Conservation (phyloP, 2,329 filamentous ascomycete species). For the Dothideomycetidae sp. region DNA sequence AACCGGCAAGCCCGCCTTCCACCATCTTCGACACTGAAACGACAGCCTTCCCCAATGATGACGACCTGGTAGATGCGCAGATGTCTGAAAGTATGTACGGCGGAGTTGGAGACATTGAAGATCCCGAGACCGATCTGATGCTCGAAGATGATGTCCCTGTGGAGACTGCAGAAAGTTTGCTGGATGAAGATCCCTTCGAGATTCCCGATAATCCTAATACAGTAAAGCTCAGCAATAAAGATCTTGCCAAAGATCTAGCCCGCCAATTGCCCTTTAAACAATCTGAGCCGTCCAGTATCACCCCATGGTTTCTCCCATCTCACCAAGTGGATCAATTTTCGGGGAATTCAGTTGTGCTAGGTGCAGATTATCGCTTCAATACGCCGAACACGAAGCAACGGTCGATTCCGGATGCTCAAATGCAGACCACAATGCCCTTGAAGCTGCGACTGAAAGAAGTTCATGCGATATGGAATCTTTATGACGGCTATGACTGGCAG, state of each 20-base stretch:
- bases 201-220: slow-evolving; percentile 20
- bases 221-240: slow-evolving; percentile 19
- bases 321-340: slow-evolving; percentile 22
- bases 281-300: slow-evolving; percentile 14
- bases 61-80: slow-evolving; percentile 24
- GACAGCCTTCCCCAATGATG: slow-evolving; percentile 13
- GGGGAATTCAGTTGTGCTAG: slow-evolving; percentile 17
- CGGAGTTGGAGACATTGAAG: slow-evolving; percentile 18
- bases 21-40: slow-evolving; percentile 23
- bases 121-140: slow-evolving; percentile 14
- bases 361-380: slow-evolving; percentile 20
- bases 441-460: slow-evolving; percentile 70
- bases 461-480: slow-evolving; percentile 93
- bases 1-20: slow-evolving; percentile 47
- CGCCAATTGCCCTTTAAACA: slow-evolving; percentile 17
- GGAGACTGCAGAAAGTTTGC: slow-evolving; percentile 23
- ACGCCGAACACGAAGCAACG: slow-evolving; percentile 13
- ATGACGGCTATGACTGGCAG: slow-evolving; percentile 95
- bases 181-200: slow-evolving; percentile 25
- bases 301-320: slow-evolving; percentile 20
- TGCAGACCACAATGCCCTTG: slow-evolving; percentile 34
- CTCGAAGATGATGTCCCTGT: slow-evolving; percentile 13
- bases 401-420: not conserved
- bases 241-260: slow-evolving; percentile 19
- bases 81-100: slow-evolving; percentile 22